A percentile compares a stretch with the other conserved stretches of the same genome.
phyloP scores from a whole-genome alignment of 768 basidiomycete genomes.

The Phlegmacium glaucopus region DNA sequence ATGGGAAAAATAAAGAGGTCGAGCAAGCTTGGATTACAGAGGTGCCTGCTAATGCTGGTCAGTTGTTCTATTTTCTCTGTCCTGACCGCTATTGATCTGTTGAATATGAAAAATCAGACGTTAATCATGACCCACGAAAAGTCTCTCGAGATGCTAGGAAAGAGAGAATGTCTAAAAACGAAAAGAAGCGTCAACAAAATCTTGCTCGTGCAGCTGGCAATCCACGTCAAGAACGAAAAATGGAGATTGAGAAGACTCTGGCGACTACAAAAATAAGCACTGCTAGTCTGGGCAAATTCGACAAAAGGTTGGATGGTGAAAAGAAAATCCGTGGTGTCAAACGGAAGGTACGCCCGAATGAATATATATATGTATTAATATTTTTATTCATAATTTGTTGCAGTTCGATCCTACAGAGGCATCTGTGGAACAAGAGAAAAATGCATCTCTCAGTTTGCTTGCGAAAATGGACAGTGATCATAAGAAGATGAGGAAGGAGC shows the following conservation, averaged over 20 bases:
- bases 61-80: conserved; percentile 20
- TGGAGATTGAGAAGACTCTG: conserved; percentile 72
- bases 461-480: conserved; percentile 70
- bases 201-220: conserved; percentile 48
- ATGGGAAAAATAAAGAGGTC: conserved; percentile 82
- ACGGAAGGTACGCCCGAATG: conserved; percentile 66
- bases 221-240: conserved; percentile 52
- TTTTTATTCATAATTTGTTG: neutral
- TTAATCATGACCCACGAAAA: conserved; percentile 77
- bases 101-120: conserved; percentile 44
- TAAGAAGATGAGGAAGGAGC: conserved; percentile 55
- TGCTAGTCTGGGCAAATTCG: conserved; percentile 94
- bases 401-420: conserved; percentile 86
- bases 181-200: conserved; percentile 72
- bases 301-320: conserved; percentile 87
- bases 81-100: neutral
- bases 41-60: conserved; percentile 84
- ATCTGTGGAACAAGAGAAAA: conserved; percentile 63
- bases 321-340: conserved; percentile 85
- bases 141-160: conserved; percentile 78
- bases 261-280: conserved; percentile 80
- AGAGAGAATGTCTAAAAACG: conserved; percentile 80
- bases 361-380: neutral
- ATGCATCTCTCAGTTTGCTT: conserved; percentile 70
- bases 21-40: conserved; percentile 93